Evolutionary conservation across 2,329 filamentous ascomycete species (phyloP).

Genomic region (Claviceps monticola): DNA sequence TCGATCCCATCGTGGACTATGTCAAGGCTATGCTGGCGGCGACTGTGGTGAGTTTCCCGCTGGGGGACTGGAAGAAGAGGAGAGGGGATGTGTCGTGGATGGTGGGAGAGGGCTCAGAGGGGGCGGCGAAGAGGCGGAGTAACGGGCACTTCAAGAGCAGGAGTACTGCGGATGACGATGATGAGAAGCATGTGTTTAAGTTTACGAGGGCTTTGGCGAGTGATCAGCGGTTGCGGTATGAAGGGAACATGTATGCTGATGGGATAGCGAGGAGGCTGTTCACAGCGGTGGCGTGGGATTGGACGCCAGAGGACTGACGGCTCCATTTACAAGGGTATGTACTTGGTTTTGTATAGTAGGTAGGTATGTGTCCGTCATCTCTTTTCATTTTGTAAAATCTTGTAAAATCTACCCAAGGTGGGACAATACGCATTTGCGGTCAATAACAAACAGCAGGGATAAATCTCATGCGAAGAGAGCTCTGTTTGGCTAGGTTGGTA

Average conservation of each 20-base stretch:
- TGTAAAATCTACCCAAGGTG: no score
- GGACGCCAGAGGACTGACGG: constrained; percentile 35
- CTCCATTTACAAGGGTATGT: no score
- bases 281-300: constrained; percentile 43
- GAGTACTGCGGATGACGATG: constrained; percentile 5
- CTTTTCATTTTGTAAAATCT: no score
- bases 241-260: constrained; percentile 35
- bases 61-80: constrained; percentile 32
- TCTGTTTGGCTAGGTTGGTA: no score
- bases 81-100: constrained; percentile 28
- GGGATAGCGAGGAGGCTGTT: constrained; percentile 39
- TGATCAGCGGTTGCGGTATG: constrained; percentile 35
- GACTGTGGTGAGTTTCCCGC: constrained; percentile 28
- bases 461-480: no score
- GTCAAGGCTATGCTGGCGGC: constrained; percentile 43
- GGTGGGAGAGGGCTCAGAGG: constrained; percentile 8
- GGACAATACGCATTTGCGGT: no score
- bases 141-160: neutral
- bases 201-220: constrained; percentile 37
- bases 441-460: no score
- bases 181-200: constrained; percentile 21
- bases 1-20: constrained; percentile 53
- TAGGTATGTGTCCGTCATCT: no score
- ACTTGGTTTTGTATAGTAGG: no score
- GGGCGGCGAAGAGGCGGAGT: neutral